Evolutionary conservation across 2,329 filamentous ascomycete genomes (phyloP).

Genomic region (Beauveria caledonica): DNA sequence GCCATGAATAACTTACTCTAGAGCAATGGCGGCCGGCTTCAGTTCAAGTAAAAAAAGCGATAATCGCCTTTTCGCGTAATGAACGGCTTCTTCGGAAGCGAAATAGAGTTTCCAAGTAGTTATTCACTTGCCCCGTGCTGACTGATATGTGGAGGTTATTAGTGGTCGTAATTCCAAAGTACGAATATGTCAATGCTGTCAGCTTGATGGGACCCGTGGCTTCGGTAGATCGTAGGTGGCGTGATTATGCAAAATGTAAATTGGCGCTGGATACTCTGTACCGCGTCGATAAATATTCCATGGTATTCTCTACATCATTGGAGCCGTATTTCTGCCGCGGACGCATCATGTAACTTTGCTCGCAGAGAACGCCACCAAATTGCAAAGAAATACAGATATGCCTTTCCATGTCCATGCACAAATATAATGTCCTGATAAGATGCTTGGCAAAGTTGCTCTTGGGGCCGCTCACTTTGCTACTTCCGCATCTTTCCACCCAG

Average conservation of each 20-base stretch:
- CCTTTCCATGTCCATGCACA: neutral
- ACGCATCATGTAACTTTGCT: neutral
- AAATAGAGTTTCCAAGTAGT: neutral
- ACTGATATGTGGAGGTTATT: neutral
- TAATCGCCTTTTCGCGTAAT: neutral
- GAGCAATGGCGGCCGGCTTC: neutral
- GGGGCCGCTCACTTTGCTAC: neutral
- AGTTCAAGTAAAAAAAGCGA: neutral
- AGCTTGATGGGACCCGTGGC: neutral
- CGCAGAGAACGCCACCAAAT: neutral
- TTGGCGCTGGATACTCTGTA: neutral
- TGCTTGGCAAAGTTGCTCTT: neutral
- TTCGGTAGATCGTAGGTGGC: neutral
- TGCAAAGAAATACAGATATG: neutral
- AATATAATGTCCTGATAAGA: neutral
- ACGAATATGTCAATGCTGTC: no score
- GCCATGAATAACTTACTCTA: neutral
- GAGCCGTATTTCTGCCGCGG: neutral
- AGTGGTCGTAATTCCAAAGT: no score
- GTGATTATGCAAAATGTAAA: neutral
- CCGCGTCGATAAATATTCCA: neutral
- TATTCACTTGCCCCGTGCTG: neutral
- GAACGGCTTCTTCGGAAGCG: neutral
- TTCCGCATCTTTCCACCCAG: neutral
- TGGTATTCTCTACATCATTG: neutral